These are phyloP conservation scores for Trypanosoma scelopori DNA, from an alignment of 208 protist species.

Conservation along the genomic window DNA sequence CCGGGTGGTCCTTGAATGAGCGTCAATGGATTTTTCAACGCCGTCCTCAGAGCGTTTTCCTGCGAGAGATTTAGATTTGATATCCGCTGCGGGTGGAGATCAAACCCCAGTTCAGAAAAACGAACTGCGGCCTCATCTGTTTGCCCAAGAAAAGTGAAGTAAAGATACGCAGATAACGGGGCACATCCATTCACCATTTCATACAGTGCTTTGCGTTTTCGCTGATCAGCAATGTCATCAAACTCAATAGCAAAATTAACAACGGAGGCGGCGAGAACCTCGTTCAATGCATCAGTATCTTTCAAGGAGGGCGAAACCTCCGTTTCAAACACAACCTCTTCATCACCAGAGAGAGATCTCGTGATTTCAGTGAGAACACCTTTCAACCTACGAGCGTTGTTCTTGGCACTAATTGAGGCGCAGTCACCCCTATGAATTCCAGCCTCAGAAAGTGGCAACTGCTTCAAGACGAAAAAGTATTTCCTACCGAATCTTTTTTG, in stretches of 20 bases:
- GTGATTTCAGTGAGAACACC: constrained; percentile 21
- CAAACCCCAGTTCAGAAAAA: constrained; percentile 19
- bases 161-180: constrained; percentile 87
- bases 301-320: not conserved
- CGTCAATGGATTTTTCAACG: constrained; percentile 79
- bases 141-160: constrained; percentile 92
- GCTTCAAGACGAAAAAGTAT: constrained; percentile 71
- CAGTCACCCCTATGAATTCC: constrained; percentile 90
- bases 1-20: constrained; percentile 58
- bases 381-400: constrained; percentile 30
- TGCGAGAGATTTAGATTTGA: constrained; percentile 94
- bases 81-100: constrained; percentile 41
- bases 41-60: constrained; percentile 62
- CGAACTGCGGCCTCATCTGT: constrained; percentile 25
- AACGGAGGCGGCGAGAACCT: constrained; percentile 93
- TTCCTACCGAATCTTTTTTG: constrained; percentile 64
- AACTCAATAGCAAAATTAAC: constrained; percentile 19
- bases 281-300: constrained; percentile 54
- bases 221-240: constrained; percentile 69
- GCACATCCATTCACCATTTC: constrained; percentile 83
- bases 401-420: constrained; percentile 60
- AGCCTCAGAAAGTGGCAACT: constrained; percentile 63
- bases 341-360: constrained; percentile 12
- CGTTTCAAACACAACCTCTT: constrained; percentile 31
- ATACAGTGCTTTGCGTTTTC: constrained; percentile 88